These are phyloP conservation scores for Boletellus emodensis DNA, from an alignment of 768 basidiomycete species.

Conservation along the genomic window DNA sequence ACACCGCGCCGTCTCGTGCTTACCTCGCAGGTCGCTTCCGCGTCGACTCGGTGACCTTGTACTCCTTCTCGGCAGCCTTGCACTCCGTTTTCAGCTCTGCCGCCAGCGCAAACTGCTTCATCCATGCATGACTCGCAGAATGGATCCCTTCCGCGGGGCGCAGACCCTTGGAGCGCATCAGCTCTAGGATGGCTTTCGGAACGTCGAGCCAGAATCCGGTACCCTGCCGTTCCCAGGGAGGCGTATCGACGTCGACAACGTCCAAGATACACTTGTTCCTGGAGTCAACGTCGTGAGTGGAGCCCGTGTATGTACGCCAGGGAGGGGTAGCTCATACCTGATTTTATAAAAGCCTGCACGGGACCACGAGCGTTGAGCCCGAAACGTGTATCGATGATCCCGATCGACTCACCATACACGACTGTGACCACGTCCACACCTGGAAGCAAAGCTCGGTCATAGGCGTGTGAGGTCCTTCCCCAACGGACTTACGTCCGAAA, in stretches of 20 bases:
- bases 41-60: conserved; percentile 44
- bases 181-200: conserved; percentile 46
- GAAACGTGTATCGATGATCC: not conserved
- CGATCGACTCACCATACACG: conserved; percentile 61
- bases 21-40: conserved; percentile 61
- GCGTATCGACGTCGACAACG: conserved; percentile 71
- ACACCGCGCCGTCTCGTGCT: not conserved
- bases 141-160: conserved; percentile 80
- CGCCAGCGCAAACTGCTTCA: conserved; percentile 70
- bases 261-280: conserved; percentile 69
- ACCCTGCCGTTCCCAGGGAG: conserved; percentile 69
- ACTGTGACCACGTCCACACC: conserved; percentile 62
- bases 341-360: conserved; percentile 74
- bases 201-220: conserved; percentile 81
- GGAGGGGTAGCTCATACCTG: conserved; percentile 36
- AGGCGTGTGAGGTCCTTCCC: not conserved
- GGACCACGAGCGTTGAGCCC: not conserved
- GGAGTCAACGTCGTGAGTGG: conserved; percentile 2
- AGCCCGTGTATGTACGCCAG: not conserved
- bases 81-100: conserved; percentile 79
- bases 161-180: conserved; percentile 53
- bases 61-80: conserved; percentile 74
- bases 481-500: conserved; percentile 61
- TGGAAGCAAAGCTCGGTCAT: conserved; percentile 22
- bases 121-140: conserved; percentile 76